These are phyloP conservation scores for Adansonia digitata DNA, from an alignment of 345 rosid species.

Conservation along the genomic window DNA sequence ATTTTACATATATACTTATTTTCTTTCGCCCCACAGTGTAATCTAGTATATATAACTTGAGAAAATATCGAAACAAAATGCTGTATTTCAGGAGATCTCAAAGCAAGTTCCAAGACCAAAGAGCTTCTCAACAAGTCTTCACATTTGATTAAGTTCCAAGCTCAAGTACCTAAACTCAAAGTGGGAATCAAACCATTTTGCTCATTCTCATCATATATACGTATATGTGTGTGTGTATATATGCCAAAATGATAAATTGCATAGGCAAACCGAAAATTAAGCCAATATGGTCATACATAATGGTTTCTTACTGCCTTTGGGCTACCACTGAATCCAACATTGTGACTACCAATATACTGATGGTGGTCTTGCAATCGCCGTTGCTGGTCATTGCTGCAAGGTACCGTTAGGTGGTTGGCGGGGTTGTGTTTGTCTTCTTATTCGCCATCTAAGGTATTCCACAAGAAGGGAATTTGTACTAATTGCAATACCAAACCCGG, in stretches of 20 bases:
- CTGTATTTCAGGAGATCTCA: neutral
- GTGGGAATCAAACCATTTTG: neutral
- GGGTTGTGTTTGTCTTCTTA: slow-evolving; percentile 27
- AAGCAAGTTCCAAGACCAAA: neutral
- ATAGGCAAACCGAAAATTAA: neutral
- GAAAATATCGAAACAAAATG: neutral
- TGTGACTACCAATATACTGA: neutral
- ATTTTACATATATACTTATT: no score
- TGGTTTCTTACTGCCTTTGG: neutral
- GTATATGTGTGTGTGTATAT: no score
- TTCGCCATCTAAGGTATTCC: slow-evolving; percentile 49
- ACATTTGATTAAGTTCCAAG: neutral
- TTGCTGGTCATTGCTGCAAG: slow-evolving; percentile 15
- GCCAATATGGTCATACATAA: neutral
- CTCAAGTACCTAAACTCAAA: neutral
- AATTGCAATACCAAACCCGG: slow-evolving; percentile 56
- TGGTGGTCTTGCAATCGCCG: neutral
- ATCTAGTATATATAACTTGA: neutral
- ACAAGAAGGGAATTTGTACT: slow-evolving; percentile 49
- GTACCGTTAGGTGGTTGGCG: slow-evolving; percentile 15
- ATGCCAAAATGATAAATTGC: neutral
- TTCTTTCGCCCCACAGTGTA: no score
- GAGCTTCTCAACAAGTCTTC: neutral
- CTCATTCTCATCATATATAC: neutral
- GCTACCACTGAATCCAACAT: neutral